Percentiles rank a stretch among this genome's conserved stretches.
phyloP scores from a whole-genome alignment of 768 basidiomycete species.

The Suillus alpinus region DNA sequence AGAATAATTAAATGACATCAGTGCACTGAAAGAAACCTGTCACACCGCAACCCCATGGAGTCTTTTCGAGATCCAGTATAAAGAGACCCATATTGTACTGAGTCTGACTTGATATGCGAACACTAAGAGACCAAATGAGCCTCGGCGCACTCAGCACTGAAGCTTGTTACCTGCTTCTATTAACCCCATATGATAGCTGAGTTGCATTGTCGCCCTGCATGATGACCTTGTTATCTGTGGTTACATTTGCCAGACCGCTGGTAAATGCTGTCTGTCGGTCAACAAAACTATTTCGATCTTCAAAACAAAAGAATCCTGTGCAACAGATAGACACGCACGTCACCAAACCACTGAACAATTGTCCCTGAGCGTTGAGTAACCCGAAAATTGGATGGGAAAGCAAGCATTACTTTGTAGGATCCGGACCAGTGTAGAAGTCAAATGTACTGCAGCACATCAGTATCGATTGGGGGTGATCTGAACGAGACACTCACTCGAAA shows the following conservation, averaged over 20 bases:
- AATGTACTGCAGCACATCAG: constrained; percentile 39
- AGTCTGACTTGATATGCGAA: constrained; percentile 68
- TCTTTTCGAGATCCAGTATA: constrained; percentile 77
- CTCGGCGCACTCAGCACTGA: not conserved
- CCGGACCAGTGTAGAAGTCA: constrained; percentile 54
- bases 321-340: constrained; percentile 43
- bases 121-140: constrained; percentile 38
- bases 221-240: constrained; percentile 56
- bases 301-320: not conserved
- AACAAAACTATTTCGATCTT: constrained; percentile 50
- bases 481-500: constrained; percentile 54
- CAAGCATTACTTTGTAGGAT: constrained; percentile 64
- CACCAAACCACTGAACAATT: constrained; percentile 57
- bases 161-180: constrained; percentile 55
- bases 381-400: constrained; percentile 10
- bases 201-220: constrained; percentile 78
- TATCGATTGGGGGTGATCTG: not conserved
- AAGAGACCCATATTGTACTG: constrained; percentile 78
- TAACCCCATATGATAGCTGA: constrained; percentile 47
- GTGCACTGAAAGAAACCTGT: constrained; percentile 8
- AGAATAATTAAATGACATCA: constrained; percentile 8
- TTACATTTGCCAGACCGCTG: constrained; percentile 53
- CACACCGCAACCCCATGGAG: constrained; percentile 87
- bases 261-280: constrained; percentile 51
- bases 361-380: constrained; percentile 13